phyloP scores from a whole-genome alignment of 2,329 filamentous ascomycete genomes.

The Trichothecium roseum region DNA sequence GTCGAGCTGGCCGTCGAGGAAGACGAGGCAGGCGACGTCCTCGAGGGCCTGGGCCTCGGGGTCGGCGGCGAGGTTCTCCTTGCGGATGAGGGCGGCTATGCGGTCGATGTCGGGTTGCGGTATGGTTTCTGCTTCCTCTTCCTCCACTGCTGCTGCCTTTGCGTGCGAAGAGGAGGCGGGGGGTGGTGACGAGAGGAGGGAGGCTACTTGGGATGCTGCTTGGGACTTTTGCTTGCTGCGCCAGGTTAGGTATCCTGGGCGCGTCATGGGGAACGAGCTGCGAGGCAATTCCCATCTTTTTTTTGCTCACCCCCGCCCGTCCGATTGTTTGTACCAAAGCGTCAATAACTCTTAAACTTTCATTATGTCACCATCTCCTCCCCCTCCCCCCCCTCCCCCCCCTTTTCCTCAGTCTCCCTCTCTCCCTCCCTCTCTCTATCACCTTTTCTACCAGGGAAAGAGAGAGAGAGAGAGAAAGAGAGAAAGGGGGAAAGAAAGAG shows the following conservation, averaged over 20 bases:
- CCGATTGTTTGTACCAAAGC: too few species aligned
- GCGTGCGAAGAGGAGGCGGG: constrained; percentile 14
- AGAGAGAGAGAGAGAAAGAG: too few species aligned
- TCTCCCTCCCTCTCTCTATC: too few species aligned
- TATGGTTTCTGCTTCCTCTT: constrained; percentile 25
- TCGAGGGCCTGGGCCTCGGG: constrained; percentile 65
- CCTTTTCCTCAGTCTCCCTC: too few species aligned
- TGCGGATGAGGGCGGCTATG: constrained; percentile 64
- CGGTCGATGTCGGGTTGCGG: constrained; percentile 42
- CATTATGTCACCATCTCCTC: too few species aligned
- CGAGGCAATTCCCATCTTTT: constrained; percentile 67
- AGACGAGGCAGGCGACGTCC: constrained; percentile 80
- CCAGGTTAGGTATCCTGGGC: constrained; percentile 72
- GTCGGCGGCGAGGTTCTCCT: constrained; percentile 56
- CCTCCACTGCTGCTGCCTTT: too few species aligned
- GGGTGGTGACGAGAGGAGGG: constrained; percentile 35
- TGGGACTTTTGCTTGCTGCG: constrained; percentile 63
- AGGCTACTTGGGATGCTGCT: constrained; percentile 40
- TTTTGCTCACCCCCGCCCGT: not conserved
- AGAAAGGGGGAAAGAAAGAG: too few species aligned
- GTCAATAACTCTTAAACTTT: too few species aligned
- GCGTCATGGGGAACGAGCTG: constrained; percentile 61
- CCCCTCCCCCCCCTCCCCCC: too few species aligned
- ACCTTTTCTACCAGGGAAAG: too few species aligned
- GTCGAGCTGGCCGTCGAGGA: constrained; percentile 79